These are phyloP conservation scores for Plasmodium reichenowi DNA, from an alignment of 169 alveolate species.

Conservation along the genomic window DNA sequence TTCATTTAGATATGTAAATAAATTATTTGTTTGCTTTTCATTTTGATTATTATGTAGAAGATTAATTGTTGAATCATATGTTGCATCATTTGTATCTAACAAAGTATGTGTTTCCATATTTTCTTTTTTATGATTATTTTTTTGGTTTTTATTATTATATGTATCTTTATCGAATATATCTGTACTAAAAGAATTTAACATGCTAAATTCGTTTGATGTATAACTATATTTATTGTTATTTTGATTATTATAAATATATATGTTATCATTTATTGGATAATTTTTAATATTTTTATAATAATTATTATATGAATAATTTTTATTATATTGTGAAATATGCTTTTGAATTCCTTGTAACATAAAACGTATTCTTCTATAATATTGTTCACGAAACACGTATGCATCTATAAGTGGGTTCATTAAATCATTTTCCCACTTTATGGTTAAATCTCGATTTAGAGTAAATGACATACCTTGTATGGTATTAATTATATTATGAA, in stretches of 20 bases:
- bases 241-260: not conserved
- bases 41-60: no score
- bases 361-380: slow-evolving; percentile 52
- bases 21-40: not conserved
- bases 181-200: not conserved
- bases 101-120: not conserved
- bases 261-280: not conserved
- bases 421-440: slow-evolving; percentile 82
- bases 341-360: slow-evolving; percentile 15
- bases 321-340: slow-evolving; percentile 25
- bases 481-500: slow-evolving; percentile 82
- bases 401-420: slow-evolving; percentile 82
- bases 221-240: not conserved
- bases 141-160: not conserved
- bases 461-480: slow-evolving; percentile 80
- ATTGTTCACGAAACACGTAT: slow-evolving; percentile 56
- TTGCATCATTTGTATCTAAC: not conserved
- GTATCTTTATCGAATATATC: not conserved
- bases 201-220: not conserved
- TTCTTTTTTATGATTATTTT: not conserved
- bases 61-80: not conserved
- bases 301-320: not conserved
- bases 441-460: slow-evolving; percentile 52
- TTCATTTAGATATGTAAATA: not conserved
- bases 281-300: not conserved